Percentiles rank a stretch among this genome's conserved stretches.
Evolutionary conservation across 305 asterid genomes (phyloP).

Genomic region (Solanum hybrid): DNA sequence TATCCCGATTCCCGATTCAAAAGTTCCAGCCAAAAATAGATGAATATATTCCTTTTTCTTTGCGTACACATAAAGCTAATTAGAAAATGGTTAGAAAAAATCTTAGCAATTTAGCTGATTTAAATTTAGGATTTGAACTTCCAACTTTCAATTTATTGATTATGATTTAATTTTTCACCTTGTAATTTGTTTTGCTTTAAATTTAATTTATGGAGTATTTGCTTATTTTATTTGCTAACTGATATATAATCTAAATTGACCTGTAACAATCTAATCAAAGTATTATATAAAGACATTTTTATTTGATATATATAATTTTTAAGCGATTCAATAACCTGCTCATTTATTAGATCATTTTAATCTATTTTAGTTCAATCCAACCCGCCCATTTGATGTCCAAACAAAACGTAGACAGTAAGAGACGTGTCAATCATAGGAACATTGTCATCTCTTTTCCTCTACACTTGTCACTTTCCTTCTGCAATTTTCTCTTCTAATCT

Average conservation of each 20-base stretch:
- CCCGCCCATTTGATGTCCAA: not conserved
- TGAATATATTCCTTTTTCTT: not conserved
- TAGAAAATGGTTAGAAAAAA: not conserved
- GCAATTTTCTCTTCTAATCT: not conserved
- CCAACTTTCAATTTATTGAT: too few species aligned
- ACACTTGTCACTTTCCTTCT: conserved; percentile 14
- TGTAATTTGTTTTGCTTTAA: too few species aligned
- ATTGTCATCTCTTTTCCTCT: not conserved
- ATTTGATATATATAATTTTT: not conserved
- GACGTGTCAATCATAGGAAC: conserved; percentile 10
- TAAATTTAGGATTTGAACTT: too few species aligned
- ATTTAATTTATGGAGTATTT: not conserved
- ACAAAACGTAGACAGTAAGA: not conserved
- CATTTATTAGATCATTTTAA: not conserved
- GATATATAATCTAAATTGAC: too few species aligned
- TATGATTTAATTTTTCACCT: too few species aligned
- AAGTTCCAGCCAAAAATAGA: not conserved
- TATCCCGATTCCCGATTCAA: not conserved
- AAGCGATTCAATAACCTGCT: not conserved
- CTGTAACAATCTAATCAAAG: not conserved
- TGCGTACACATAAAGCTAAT: not conserved
- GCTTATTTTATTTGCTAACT: too few species aligned
- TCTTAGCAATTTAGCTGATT: too few species aligned
- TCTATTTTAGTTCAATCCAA: rapidly evolving
- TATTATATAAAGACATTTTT: not conserved